Base-by-base conservation (phyloP, 2,329 filamentous ascomycete species). In the Fusarium subglutinans region DNA sequence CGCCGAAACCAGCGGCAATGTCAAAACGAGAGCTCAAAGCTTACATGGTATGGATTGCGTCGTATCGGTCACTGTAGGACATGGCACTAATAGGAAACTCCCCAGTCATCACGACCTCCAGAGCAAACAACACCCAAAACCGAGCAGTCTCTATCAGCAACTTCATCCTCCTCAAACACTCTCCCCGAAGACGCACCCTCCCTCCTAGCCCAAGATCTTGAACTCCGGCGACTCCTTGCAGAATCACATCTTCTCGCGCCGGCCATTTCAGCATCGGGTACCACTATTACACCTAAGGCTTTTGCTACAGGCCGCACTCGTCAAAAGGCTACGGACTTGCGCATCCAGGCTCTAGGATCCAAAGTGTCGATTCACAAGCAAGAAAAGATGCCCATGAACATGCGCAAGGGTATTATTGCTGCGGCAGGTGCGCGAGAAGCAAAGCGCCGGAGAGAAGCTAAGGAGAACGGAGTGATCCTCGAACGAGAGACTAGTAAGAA, bases 181-280 rank as follows among this genome's bases (percentile, higher is more conserved):
- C 73, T 83, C 59, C 82, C 87, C 67, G 90, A 92, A 79, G 89
- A 92, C 79, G 88, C 88, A 58, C 87, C 87, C 72, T 88, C 88
- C 17, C 93, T 97, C 70, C 88, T 98, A 24, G 95, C 95, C 81
- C 95, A 98, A 82, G 96, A 98, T 82, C 90, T 98, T 61, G 95
- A 94, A 44, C 90, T 99, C 20, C 96, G 98, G 82, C 92, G 95
- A 53, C 90, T 99, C 45, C 90, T 99, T 66, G 89, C 92, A 76
- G 96, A 99, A 86, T 98, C 95, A 1, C 95, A 98, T 83, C 91
- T 98, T 69, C 90, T 98, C 65, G 72, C 79, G 18, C 79, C 81
- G 8, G 87, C 88, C 50, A 86, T 88, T 24, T 79, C 88, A 28
- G 79, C 82, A 63, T 80, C 82, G 57, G 74, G 80, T 48, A 80